Conservation (phyloP, 805 yeast genomes). For the Lipomyces lipofer region DNA sequence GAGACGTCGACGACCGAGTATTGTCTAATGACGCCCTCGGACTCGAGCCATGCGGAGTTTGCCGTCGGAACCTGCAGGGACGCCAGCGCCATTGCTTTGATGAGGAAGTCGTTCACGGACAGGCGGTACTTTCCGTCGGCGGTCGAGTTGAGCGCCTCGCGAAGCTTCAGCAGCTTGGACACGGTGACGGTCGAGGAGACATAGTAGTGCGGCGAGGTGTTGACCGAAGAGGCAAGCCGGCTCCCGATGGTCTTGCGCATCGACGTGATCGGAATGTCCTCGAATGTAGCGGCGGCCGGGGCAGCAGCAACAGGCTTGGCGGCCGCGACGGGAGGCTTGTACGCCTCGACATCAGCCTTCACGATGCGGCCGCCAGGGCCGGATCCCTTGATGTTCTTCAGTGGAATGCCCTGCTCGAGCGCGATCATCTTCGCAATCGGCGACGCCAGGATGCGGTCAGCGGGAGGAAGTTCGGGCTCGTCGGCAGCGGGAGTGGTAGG, state of each 20-base stretch:
- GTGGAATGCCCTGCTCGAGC: constrained; percentile 83
- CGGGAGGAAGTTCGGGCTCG: constrained; percentile 26
- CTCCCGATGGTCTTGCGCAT: constrained; percentile 94
- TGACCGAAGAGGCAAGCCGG: constrained; percentile 84
- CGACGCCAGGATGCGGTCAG: constrained; percentile 83
- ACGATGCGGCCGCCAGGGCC: constrained; percentile 96
- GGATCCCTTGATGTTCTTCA: constrained; percentile 81
- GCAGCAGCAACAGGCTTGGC: constrained; percentile 44
- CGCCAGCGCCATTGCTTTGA: constrained; percentile 93
- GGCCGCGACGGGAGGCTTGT: constrained; percentile 48
- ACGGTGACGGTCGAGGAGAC: constrained; percentile 87
- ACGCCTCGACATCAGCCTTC: constrained; percentile 83
- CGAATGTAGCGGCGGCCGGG: constrained; percentile 56
- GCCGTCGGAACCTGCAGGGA: constrained; percentile 87
- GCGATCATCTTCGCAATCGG: constrained; percentile 94
- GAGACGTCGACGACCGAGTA: constrained; percentile 91
- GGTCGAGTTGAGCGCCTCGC: constrained; percentile 82
- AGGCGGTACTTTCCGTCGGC: constrained; percentile 86
- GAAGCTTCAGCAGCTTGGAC: constrained; percentile 83
- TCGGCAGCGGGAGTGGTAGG: constrained; percentile 42
- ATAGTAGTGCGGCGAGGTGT: constrained; percentile 85
- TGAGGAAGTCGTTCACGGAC: constrained; percentile 89
- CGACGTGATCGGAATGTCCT: constrained; percentile 80
- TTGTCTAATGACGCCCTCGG: constrained; percentile 88
- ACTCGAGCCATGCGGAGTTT: constrained; percentile 90